Base-by-base conservation (phyloP, 345 rosid genomes). In the Eucalyptus erythrocorys region DNA sequence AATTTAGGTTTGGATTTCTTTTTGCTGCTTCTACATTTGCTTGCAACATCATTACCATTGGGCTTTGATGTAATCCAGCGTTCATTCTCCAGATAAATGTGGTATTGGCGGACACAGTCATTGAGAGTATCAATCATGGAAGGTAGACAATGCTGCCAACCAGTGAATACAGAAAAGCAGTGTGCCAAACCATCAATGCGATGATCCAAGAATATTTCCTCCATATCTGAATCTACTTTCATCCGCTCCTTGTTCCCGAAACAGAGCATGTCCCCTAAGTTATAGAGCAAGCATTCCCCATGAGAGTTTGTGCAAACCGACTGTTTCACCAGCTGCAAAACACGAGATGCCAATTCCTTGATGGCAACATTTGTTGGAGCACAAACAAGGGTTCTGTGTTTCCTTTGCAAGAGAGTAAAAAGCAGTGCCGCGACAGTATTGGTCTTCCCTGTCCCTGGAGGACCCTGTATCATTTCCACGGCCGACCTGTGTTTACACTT, bases 401-500 rank as follows among this genome's bases (percentile, higher is more conserved):
- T 85, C 88, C 87, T 86, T 8, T 45, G 43, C 43, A 91, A 34
- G 55, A 91, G 80, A 49, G 48, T 34, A 16, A 85, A 48, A 21
- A 91, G 88, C 90, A 90, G 68, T 22, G 82, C 48, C 9, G 88
- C 86, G 0, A 88, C 40, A 22, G 92, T 91, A 42, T 88, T 90
- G 6, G 91, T 87, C 34, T 89, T 91, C 16, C 92, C 92, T 4
- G 92, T 87, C 24, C 91, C 88, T 11, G 92, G 91, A 9, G 90
- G 92, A 45, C 92, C 92, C 91, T 88, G 64, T 47, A 91, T 91
- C 11, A 91, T 90, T 76, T 88, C 50, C 26, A 91, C 86, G 19
- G 79, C 21, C 5, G 89, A 64, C 16, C 82, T 55, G 55, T 89
- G 86, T 34, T 86, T 1, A 42, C 88, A 55, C 13, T 85, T 30